Evolutionary conservation across 352 stramenopile genomes (phyloP), one percentile per base, ranked within the genome.

Genomic region (Phytophthora citrophthora): DNA sequence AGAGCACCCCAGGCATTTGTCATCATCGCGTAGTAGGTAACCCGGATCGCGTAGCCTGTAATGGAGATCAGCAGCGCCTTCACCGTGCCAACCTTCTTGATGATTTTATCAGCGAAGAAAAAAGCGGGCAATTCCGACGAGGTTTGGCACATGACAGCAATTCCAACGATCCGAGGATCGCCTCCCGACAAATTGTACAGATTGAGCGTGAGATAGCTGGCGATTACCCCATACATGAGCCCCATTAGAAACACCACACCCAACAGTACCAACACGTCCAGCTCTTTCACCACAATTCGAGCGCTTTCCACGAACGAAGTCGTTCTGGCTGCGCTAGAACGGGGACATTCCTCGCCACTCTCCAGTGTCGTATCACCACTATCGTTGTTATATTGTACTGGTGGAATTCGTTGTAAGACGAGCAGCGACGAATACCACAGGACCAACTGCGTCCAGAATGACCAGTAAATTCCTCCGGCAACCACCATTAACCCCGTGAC

Each of bases 61-160:
- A 84, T 69, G 5, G 72, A 80, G 5, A 84, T 23, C 26, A 79
- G 34, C 9, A 88, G 31, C 27, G 81, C 74, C 7, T 70, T 70
- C 18, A 77, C 68, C 4, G 76, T 89, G 27, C 85, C 83, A 38
- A 91, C 67, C 23, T 73, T 75, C 48, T 84, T 68, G 59, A 92
- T 86, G 56, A 92, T 86, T 26, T 59, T 64, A 45, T 91, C 71
- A 18, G 85, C 84, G 53, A 81, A 91, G 57, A 91, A 94, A 53
- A 94, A 94, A 3, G 83, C 83, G n/a, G 85, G 85, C 6, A 94
- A 65, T 68, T 94, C 85, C 6, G 83, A 92, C 5, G 78, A 64
- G 3, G 83, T 94, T 64, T 94, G 79, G 41, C 79, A 88, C 72
- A 86, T 74, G 49, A 90, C 89, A 8, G 76, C 81, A 3, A 90